Conservation (phyloP, 2,329 filamentous ascomycete species). For the Aureobasidium pullulans region DNA sequence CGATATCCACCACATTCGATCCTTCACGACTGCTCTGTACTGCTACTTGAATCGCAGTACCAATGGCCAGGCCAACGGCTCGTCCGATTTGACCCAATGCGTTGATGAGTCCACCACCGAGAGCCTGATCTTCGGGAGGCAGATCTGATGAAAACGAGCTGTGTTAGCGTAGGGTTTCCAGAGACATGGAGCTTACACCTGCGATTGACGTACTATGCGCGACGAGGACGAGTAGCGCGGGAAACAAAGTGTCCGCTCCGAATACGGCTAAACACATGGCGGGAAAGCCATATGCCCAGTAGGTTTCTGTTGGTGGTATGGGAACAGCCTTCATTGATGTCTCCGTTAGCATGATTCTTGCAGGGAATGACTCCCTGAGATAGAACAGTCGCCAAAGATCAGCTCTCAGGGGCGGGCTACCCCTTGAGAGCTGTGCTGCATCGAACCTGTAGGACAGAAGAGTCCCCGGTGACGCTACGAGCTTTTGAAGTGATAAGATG, state of each 20-base stretch:
- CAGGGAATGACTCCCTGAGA: no score
- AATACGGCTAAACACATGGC: conserved; percentile 60
- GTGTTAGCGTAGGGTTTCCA: no score
- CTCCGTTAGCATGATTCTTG: neutral
- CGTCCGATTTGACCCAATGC: conserved; percentile 58
- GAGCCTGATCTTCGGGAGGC: conserved; percentile 56
- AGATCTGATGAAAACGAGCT: conserved; percentile 30
- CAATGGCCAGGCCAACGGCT: conserved; percentile 58
- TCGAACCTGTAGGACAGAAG: no score
- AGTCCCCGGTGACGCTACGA: no score
- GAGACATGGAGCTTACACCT: no score
- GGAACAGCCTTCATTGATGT: conserved; percentile 52
- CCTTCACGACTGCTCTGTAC: conserved; percentile 33
- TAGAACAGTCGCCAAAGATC: no score
- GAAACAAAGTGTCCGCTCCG: conserved; percentile 61
- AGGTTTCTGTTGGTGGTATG: conserved; percentile 52
- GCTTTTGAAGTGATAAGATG: no score
- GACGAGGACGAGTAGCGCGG: conserved; percentile 58
- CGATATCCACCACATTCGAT: conserved; percentile 28
- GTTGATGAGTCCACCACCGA: conserved; percentile 63
- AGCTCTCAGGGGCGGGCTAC: no score
- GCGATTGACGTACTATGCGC: conserved; percentile 37
- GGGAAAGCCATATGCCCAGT: conserved; percentile 60
- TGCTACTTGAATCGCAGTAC: conserved; percentile 57
- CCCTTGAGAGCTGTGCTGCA: no score